Percentiles rank a stretch among this genome's conserved stretches.
Evolutionary conservation across 2,329 filamentous ascomycete genomes (phyloP).

Genomic region (Colletotrichum sp.): DNA sequence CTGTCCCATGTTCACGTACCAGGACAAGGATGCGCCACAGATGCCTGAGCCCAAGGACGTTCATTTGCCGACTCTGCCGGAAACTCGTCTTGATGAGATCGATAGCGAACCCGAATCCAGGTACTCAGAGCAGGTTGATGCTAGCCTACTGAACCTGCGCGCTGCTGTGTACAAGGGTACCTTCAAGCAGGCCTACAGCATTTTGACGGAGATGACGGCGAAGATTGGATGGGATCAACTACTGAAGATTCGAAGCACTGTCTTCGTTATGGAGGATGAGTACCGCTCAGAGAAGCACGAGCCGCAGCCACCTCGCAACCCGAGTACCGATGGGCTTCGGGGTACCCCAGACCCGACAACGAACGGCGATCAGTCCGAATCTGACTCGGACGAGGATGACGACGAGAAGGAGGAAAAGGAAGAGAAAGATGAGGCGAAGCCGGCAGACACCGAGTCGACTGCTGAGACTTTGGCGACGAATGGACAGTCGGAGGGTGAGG

Average conservation of each 20-base stretch:
- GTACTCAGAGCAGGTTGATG: conserved; percentile 85
- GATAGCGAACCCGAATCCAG: conserved; percentile 87
- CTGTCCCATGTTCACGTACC: conserved; percentile 99
- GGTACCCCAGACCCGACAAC: conserved; percentile 68
- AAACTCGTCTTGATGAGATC: conserved; percentile 93
- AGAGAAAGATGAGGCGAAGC: conserved; percentile 40
- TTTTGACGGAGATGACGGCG: conserved; percentile 93
- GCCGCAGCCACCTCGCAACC: conserved; percentile 66
- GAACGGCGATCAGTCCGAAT: conserved; percentile 47
- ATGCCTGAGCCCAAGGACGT: conserved; percentile 94
- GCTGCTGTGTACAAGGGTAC: conserved; percentile 93
- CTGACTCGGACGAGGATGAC: conserved; percentile 20
- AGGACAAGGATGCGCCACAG: conserved; percentile 93
- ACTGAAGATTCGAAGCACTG: conserved; percentile 90
- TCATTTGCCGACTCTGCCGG: conserved; percentile 82
- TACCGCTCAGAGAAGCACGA: conserved; percentile 88
- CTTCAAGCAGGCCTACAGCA: conserved; percentile 91
- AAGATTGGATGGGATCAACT: conserved; percentile 98
- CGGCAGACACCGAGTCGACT: conserved; percentile 28
- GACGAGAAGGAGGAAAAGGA: conserved; percentile 37
- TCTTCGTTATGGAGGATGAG: conserved; percentile 99
- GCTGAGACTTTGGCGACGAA: conserved; percentile 32
- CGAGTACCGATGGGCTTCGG: conserved; percentile 80
- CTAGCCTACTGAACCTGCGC: conserved; percentile 82
- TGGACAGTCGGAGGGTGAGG: conserved; percentile 39